phyloP scores from a whole-genome alignment of 2,329 filamentous ascomycete genomes.

The Talaromyces islandicus region DNA sequence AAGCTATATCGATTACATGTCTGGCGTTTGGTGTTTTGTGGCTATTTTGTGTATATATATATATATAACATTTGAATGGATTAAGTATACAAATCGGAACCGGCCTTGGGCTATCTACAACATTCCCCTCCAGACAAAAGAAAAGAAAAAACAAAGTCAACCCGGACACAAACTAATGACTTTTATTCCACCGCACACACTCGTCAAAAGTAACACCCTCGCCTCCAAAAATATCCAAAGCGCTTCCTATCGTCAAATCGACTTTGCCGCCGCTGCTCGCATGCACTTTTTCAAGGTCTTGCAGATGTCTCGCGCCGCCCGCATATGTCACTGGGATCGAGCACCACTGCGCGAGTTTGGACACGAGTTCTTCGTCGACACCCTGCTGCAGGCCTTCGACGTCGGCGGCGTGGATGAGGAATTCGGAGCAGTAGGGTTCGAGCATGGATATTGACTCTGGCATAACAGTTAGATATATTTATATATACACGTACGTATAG shows the following conservation, averaged over 20 bases:
- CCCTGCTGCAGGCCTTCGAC: conserved; percentile 90
- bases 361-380: conserved; percentile 79
- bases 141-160: too few species aligned
- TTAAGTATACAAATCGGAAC: not conserved
- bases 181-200: conserved; percentile 78
- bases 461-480: not conserved
- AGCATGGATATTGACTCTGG: conserved; percentile 72
- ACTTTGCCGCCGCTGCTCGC: conserved; percentile 71
- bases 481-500: too few species aligned
- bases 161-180: conserved; percentile 17
- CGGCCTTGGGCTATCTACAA: not conserved
- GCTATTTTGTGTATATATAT: not conserved
- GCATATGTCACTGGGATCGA: conserved; percentile 93
- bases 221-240: conserved; percentile 92
- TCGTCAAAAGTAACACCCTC: conserved; percentile 80
- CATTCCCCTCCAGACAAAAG: not conserved
- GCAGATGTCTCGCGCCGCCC: conserved; percentile 77
- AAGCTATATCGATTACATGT: not conserved
- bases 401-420: conserved; percentile 94
- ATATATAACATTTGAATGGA: conserved; percentile 1
- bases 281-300: conserved; percentile 79
- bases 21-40: not conserved
- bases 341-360: conserved; percentile 74
- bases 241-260: conserved; percentile 93
- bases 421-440: conserved; percentile 91